Evolutionary conservation across 371 early-diverging fungal species (phyloP), one percentile per base, ranked within the genome.

Genomic region (Phascolomyces articulosus): DNA sequence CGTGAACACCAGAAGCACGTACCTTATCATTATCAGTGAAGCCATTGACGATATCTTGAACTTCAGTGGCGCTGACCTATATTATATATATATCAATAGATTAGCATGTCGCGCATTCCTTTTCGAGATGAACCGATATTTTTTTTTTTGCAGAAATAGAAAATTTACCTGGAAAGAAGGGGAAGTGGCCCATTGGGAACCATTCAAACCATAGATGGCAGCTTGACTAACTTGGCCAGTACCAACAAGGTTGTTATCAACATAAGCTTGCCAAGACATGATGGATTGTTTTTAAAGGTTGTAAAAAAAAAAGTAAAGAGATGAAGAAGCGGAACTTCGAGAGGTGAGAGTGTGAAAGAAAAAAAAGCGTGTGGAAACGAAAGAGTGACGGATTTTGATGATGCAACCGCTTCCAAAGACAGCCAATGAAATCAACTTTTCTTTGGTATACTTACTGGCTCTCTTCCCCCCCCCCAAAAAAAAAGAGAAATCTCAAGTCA

Each of bases 241-340:
- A 48, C 85, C 93, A 63, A 94, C 67, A 53, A 97, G 89, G 84
- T 91, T 90, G 74, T 34, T 73, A 76, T 95, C 95, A 67, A 95
- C 93, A 86, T 95, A 95, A 65, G 84, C 62, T 85, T 94, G 91
- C 93, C 94, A 94, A 72, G 90, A 90, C 94, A 89, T 90, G 71
- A 57, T 85, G 72, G 63, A 34, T n/a, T 34, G 11, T 40, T 55
- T 40, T 40, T 60, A 60, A 58, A 56, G 3, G 31, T 31, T 31
- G 41, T 13, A 61, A 64, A 60, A 55, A 54, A 41, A 41, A 48
- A 47, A 58, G 31, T 55, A 55, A 59, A 57, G 58, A 67, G 55
- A 51, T 54, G 55, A 65, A 56, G 54, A 53, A 28, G 23, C 20
- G 51, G 21, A n/a, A 47, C n/a, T 47, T 23, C 23, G 26, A 9